These are phyloP conservation scores for Boechera stricta DNA, from an alignment of 345 rosid species.

Conservation along the genomic window DNA sequence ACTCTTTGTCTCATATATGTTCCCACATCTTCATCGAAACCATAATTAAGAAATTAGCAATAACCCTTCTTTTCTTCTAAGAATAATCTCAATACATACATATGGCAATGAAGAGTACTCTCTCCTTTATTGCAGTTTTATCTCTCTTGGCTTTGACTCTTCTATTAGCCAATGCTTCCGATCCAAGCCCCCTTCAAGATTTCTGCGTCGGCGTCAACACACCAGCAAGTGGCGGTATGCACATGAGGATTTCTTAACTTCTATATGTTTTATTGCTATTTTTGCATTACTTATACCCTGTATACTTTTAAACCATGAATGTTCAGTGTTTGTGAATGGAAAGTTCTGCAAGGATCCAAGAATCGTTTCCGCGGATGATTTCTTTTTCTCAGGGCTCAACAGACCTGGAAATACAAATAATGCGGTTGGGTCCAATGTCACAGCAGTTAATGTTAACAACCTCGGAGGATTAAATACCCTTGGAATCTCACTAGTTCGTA, in stretches of 20 bases:
- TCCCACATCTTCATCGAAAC: slow-evolving; percentile 11
- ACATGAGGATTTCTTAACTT: neutral
- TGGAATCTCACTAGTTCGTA: slow-evolving; percentile 40
- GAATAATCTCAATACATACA: slow-evolving; percentile 1
- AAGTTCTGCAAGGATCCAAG: slow-evolving; percentile 41
- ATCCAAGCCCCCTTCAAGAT: slow-evolving; percentile 40
- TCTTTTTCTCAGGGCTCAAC: slow-evolving; percentile 26
- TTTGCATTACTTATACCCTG: neutral
- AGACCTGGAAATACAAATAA: slow-evolving; percentile 28
- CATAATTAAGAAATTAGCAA: neutral
- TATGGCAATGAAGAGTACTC: slow-evolving; percentile 6
- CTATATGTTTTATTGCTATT: neutral
- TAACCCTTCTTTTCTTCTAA: neutral
- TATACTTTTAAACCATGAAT: neutral
- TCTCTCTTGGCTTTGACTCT: slow-evolving; percentile 31
- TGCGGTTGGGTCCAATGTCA: slow-evolving; percentile 26
- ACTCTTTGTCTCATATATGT: neutral
- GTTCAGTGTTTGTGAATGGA: slow-evolving; percentile 38
- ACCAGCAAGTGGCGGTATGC: slow-evolving; percentile 32
- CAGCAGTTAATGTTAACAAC: slow-evolving; percentile 39
- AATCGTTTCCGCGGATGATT: slow-evolving; percentile 24
- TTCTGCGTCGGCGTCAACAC: slow-evolving; percentile 38
- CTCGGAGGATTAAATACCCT: slow-evolving; percentile 45
- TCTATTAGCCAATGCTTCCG: slow-evolving; percentile 28
- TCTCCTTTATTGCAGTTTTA: slow-evolving; percentile 20